These are phyloP conservation scores for Tilletia walkeri DNA, from an alignment of 1,284 basidiomycete species.

Conservation along the genomic window DNA sequence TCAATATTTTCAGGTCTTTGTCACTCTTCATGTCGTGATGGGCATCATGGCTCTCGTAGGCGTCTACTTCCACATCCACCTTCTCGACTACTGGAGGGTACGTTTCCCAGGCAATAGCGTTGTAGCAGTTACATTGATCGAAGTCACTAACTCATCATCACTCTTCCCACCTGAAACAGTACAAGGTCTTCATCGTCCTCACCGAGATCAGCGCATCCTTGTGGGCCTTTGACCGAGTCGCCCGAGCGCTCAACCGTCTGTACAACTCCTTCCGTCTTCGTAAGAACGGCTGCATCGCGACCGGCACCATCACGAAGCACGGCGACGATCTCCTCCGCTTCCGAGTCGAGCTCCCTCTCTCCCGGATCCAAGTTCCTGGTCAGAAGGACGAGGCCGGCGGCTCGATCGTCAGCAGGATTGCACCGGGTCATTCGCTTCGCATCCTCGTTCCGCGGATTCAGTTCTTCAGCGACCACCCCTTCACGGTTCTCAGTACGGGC, in stretches of 20 bases:
- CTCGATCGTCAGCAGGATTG: constrained; percentile 21
- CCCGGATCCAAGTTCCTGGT: constrained; percentile 22
- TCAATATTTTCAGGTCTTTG: constrained; percentile 37
- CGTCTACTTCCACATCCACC: constrained; percentile 48
- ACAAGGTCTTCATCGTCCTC: constrained; percentile 27
- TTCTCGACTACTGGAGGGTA: constrained; percentile 29
- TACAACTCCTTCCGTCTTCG: constrained; percentile 23
- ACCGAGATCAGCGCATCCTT: constrained; percentile 29
- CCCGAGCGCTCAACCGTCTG: constrained; percentile 26
- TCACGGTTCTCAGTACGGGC: constrained; percentile 31
- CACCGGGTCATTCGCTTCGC: constrained; percentile 31
- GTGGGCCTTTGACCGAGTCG: constrained; percentile 34
- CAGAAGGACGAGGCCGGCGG: constrained; percentile 1
- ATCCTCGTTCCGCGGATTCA: constrained; percentile 35
- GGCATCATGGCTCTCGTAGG: constrained; percentile 48
- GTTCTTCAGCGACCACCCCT: constrained; percentile 37
- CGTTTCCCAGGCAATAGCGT: constrained; percentile 4
- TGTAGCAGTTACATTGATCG: not conserved
- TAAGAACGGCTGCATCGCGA: constrained; percentile 17
- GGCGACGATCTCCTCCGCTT: constrained; percentile 22
- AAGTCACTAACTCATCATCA: not conserved
- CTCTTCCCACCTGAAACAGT: constrained; percentile 1
- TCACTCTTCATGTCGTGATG: constrained; percentile 46
- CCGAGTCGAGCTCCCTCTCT: constrained; percentile 29
- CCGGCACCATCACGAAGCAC: constrained; percentile 20